Percentiles rank a stretch among this genome's conserved stretches.
These are phyloP conservation scores for Scheffersomyces stipitis DNA, from an alignment of 805 yeast species.

Conservation along the genomic window DNA sequence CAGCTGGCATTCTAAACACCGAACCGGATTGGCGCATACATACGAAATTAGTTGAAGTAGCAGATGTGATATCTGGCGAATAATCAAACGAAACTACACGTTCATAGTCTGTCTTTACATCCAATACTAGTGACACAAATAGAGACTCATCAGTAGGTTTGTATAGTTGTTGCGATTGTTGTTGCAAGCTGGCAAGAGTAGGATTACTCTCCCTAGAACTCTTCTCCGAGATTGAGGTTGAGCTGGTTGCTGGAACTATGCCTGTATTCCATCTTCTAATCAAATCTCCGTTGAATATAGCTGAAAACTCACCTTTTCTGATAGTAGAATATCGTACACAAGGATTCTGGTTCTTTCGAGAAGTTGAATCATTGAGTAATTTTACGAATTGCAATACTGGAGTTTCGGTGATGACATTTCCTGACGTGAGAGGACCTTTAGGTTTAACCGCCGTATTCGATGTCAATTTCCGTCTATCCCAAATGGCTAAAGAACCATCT, in stretches of 20 bases:
- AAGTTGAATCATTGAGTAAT: conserved; percentile 54
- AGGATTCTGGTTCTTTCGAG: conserved; percentile 58
- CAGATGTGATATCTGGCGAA: conserved; percentile 50
- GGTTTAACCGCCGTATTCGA: conserved; percentile 16
- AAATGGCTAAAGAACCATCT: conserved; percentile 79
- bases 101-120: conserved; percentile 72
- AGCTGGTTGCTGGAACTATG: conserved; percentile 38
- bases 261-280: conserved; percentile 83
- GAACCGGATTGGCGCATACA: conserved; percentile 93
- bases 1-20: conserved; percentile 73
- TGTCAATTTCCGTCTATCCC: conserved; percentile 70
- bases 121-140: conserved; percentile 75
- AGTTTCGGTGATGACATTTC: conserved; percentile 39
- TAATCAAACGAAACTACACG: conserved; percentile 86
- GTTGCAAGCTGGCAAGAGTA: conserved; percentile 27
- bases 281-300: conserved; percentile 73
- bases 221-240: not conserved
- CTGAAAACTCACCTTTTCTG: conserved; percentile 71
- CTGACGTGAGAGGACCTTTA: conserved; percentile 10
- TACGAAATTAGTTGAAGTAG: conserved; percentile 63
- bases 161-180: conserved; percentile 37
- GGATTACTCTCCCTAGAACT: conserved; percentile 7
- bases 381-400: conserved; percentile 64
- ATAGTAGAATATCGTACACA: conserved; percentile 69
- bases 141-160: conserved; percentile 52